Percentiles rank a stretch among this genome's conserved stretches.
Conservation (phyloP, 2,329 filamentous ascomycete species). For the Penicillium sp. region DNA sequence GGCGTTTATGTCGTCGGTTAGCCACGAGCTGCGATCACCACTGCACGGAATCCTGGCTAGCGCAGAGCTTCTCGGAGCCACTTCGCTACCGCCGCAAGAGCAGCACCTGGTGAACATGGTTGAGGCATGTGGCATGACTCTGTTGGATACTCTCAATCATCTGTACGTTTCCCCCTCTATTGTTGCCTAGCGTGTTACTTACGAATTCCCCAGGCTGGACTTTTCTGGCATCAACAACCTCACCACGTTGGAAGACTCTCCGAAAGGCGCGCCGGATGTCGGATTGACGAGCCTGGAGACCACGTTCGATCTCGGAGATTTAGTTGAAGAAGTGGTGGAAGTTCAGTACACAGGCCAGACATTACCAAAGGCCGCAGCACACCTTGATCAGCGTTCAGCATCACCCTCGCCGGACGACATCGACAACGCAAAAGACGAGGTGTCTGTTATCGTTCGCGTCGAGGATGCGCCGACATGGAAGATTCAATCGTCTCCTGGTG, state of each 20-base stretch:
- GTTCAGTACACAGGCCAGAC: constrained; percentile 30
- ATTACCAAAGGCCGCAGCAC: constrained; percentile 6
- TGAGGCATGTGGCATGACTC: constrained; percentile 55
- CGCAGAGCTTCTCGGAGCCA: constrained; percentile 53
- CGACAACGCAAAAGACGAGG: constrained; percentile 1
- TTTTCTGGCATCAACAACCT: constrained; percentile 37
- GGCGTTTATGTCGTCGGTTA: constrained; percentile 58
- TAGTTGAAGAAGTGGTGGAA: constrained; percentile 33
- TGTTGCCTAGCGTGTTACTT: not conserved
- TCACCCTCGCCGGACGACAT: not conserved
- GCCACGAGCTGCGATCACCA: constrained; percentile 55
- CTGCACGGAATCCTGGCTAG: constrained; percentile 52
- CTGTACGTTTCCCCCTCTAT: constrained; percentile 16
- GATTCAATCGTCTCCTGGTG: constrained; percentile 28
- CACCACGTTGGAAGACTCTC: constrained; percentile 14
- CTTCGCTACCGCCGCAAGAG: constrained; percentile 44
- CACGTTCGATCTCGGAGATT: constrained; percentile 32
- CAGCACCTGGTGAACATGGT: constrained; percentile 50
- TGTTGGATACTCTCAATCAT: constrained; percentile 52
- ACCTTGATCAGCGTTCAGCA: not conserved
- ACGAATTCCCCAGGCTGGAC: constrained; percentile 23
- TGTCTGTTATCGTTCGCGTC: constrained; percentile 26
- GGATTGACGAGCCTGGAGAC: constrained; percentile 24
- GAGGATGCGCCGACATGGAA: constrained; percentile 29
- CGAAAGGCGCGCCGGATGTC: not conserved